A percentile compares a stretch with the other conserved stretches of the same genome.
These are phyloP conservation scores for Penicillium mononematosum DNA, from an alignment of 495 filamentous ascomycete species.

Conservation along the genomic window DNA sequence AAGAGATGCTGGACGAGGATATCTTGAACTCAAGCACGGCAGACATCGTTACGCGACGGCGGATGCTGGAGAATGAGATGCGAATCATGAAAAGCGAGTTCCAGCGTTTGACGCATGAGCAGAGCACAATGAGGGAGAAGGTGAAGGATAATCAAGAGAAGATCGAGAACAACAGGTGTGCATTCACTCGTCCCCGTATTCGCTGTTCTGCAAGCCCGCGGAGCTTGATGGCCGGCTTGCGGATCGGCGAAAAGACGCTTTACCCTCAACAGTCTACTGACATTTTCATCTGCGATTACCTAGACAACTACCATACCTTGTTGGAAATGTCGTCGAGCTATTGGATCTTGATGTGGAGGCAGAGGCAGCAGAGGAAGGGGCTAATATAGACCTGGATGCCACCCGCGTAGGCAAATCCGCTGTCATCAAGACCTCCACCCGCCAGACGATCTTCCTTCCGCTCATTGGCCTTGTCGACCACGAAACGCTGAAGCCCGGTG, in stretches of 20 bases:
- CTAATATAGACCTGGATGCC: slow-evolving; percentile 97
- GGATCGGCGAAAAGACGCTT: not conserved
- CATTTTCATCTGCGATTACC: slow-evolving; percentile 3
- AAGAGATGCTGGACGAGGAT: slow-evolving; percentile 84
- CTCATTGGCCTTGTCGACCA: slow-evolving; percentile 97
- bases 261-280: slow-evolving; percentile 9
- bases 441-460: slow-evolving; percentile 98
- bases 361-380: slow-evolving; percentile 93
- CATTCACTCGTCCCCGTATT: slow-evolving; percentile 4
- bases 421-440: slow-evolving; percentile 99
- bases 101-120: slow-evolving; percentile 91
- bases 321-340: slow-evolving; percentile 96
- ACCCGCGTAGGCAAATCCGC: slow-evolving; percentile 96
- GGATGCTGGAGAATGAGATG: slow-evolving; percentile 93
- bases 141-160: slow-evolving; percentile 99
- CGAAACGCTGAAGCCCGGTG: slow-evolving; percentile 85
- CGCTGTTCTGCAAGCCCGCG: slow-evolving; percentile 13
- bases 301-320: slow-evolving; percentile 96
- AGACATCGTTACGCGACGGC: slow-evolving; percentile 82
- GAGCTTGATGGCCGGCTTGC: slow-evolving; percentile 15
- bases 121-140: slow-evolving; percentile 91
- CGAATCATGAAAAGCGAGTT: slow-evolving; percentile 98
- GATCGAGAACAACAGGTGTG: slow-evolving; percentile 96
- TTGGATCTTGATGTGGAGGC: slow-evolving; percentile 94
- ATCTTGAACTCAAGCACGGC: slow-evolving; percentile 86